These are phyloP conservation scores for Blepharisma undulans DNA, from an alignment of 169 alveolate species.

Conservation along the genomic window DNA sequence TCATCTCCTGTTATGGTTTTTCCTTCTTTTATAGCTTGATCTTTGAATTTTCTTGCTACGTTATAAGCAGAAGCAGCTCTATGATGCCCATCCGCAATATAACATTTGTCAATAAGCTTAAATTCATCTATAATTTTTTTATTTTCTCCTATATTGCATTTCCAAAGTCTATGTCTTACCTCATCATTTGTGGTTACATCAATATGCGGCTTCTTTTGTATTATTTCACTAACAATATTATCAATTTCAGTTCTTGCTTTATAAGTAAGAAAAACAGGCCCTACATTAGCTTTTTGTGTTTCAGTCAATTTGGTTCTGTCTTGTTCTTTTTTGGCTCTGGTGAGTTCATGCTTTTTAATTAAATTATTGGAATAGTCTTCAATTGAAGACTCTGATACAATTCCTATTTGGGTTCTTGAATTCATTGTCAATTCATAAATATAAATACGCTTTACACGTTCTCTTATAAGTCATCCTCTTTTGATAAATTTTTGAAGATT, in stretches of 20 bases:
- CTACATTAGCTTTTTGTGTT: constrained; percentile 62
- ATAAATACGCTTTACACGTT: constrained; percentile 50
- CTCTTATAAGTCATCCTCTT: constrained; percentile 49
- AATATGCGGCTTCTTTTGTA: constrained; percentile 23
- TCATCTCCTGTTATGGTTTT: constrained; percentile 44
- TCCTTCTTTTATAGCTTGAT: constrained; percentile 47
- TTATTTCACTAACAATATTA: constrained; percentile 24
- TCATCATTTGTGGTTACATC: constrained; percentile 36
- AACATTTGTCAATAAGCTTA: constrained; percentile 40
- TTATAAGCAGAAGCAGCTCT: constrained; percentile 67
- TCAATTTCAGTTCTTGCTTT: constrained; percentile 40
- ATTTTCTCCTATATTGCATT: constrained; percentile 43
- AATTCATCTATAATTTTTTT: constrained; percentile 18
- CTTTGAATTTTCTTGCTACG: constrained; percentile 53
- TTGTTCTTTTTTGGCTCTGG: constrained; percentile 55
- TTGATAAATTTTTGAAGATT: constrained; percentile 50
- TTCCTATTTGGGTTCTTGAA: constrained; percentile 52
- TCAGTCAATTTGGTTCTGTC: constrained; percentile 58
- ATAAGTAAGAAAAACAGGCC: constrained; percentile 60
- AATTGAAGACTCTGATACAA: constrained; percentile 49
- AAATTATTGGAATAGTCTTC: constrained; percentile 57
- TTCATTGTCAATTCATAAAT: constrained; percentile 46
- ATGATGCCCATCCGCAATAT: constrained; percentile 78
- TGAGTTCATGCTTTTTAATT: constrained; percentile 69
- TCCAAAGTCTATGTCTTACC: constrained; percentile 57